Percentiles rank a stretch among this genome's conserved stretches.
phyloP scores from a whole-genome alignment of 768 basidiomycete genomes.

The Pluteus cervinus region DNA sequence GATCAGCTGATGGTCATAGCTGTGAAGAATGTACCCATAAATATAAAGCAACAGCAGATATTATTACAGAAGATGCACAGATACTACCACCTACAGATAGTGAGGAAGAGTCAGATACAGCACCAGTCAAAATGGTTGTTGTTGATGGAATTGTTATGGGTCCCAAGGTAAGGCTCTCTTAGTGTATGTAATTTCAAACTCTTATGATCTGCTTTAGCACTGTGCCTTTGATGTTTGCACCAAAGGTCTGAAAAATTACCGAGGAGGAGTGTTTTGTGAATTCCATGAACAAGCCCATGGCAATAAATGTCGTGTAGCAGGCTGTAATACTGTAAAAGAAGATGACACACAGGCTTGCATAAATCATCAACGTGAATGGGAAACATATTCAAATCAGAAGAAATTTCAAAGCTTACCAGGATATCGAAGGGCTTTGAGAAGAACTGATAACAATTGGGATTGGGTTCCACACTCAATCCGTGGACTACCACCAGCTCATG shows the following conservation, averaged over 20 bases:
- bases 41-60: constrained; percentile 1
- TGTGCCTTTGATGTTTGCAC: constrained; percentile 1
- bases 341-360: neutral
- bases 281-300: constrained; percentile 1
- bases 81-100: neutral
- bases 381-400: neutral
- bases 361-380: neutral
- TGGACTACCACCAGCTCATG: neutral
- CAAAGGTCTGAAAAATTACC: neutral
- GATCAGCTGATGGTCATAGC: neutral
- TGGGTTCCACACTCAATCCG: neutral
- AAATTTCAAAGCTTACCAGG: neutral
- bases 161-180: neutral
- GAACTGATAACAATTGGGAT: neutral
- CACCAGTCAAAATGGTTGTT: constrained; percentile 2
- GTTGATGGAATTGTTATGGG: constrained; percentile 2
- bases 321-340: neutral
- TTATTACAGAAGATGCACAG: neutral
- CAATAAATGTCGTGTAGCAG: neutral
- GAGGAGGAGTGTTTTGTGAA: constrained; percentile 2
- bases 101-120: no score
- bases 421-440: neutral
- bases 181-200: neutral
- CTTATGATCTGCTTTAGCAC: neutral
- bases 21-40: constrained; percentile 4